Conservation (phyloP, 371 early-diverging fungal genomes). For the Syncephalastrum sp. region DNA sequence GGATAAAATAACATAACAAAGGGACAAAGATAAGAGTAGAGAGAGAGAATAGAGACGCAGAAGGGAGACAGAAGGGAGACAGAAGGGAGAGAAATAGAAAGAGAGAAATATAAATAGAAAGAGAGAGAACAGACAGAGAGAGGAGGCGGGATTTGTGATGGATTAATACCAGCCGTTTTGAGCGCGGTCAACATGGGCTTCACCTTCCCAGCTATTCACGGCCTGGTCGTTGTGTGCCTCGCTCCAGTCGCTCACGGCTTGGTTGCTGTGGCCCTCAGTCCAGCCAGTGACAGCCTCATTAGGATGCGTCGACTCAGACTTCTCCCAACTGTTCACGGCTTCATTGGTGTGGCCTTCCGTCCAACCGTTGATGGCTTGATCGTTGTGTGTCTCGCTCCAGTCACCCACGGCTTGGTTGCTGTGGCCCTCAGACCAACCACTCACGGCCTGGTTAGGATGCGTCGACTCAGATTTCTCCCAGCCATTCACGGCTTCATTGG, state of each 20-base stretch:
- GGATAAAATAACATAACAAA: too few relatives aligned
- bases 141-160: too few relatives aligned
- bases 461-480: background rate
- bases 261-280: too few relatives aligned
- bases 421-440: background rate
- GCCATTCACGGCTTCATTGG: background rate
- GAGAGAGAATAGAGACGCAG: too few relatives aligned
- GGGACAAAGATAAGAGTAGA: too few relatives aligned
- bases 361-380: background rate
- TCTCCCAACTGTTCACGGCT: background rate
- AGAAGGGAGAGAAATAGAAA: too few relatives aligned
- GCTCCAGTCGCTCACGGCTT: background rate
- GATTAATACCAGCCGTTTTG: background rate
- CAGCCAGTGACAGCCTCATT: background rate
- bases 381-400: background rate
- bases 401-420: background rate
- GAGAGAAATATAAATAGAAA: too few relatives aligned
- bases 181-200: background rate
- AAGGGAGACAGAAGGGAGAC: too few relatives aligned
- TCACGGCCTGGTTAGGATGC: background rate
- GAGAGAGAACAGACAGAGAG: too few relatives aligned
- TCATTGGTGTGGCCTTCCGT: background rate
- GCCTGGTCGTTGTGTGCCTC: background rate
- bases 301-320: background rate
- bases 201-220: background rate